Evolutionary conservation across 2,329 filamentous ascomycete genomes (phyloP).

Genomic region (Sphaerulina musiva): DNA sequence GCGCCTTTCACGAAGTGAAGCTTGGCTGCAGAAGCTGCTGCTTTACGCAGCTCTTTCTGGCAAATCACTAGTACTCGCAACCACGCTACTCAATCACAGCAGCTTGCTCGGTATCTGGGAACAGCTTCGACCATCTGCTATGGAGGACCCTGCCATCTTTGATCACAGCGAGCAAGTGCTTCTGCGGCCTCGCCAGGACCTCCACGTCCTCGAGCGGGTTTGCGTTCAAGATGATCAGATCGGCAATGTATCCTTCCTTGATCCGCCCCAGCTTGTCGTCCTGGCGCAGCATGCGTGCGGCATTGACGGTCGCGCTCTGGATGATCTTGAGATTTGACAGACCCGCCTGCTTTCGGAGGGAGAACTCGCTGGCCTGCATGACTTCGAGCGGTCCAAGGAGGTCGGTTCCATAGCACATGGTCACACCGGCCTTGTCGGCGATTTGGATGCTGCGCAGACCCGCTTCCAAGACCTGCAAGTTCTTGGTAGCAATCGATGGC

Average conservation of each 20-base stretch:
- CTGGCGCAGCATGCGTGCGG: conserved; percentile 45
- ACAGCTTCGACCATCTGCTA: conserved; percentile 32
- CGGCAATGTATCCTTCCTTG: conserved; percentile 46
- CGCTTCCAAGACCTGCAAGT: conserved; percentile 43
- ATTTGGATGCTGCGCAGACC: conserved; percentile 46
- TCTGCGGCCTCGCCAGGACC: conserved; percentile 45
- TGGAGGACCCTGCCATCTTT: conserved; percentile 49
- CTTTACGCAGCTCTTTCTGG: neutral
- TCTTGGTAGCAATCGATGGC: conserved; percentile 44
- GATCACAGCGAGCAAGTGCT: conserved; percentile 46
- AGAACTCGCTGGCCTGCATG: conserved; percentile 48
- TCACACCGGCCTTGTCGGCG: conserved; percentile 48
- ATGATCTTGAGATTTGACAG: conserved; percentile 42
- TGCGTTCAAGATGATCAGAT: conserved; percentile 47
- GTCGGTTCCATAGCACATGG: conserved; percentile 52
- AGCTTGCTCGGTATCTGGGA: conserved; percentile 17
- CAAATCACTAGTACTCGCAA: neutral
- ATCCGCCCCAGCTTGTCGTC: conserved; percentile 47
- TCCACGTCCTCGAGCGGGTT: conserved; percentile 53
- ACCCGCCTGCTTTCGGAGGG: conserved; percentile 40
- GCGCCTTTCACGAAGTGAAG: conserved; percentile 15
- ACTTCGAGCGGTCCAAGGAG: conserved; percentile 46
- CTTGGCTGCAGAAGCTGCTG: neutral
- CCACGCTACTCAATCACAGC: conserved; percentile 15
- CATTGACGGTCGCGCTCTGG: conserved; percentile 48